phyloP scores from a whole-genome alignment of 805 yeast species.

The Yamadazyma insecticola region DNA sequence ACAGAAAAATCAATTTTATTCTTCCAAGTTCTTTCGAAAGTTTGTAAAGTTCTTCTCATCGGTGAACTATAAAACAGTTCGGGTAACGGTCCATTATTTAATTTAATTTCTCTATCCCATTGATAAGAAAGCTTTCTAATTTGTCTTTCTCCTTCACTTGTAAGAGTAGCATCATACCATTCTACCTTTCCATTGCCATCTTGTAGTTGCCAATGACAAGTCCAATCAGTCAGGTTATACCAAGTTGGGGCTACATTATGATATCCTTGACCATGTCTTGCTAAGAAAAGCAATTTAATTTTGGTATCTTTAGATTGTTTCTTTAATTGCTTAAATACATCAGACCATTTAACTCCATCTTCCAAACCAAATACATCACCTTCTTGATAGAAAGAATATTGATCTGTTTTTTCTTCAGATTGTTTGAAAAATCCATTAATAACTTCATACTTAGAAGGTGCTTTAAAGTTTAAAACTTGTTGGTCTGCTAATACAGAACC shows the following conservation, averaged over 20 bases:
- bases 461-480: too few species aligned
- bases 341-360: constrained; percentile 16
- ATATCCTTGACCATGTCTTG: constrained; percentile 31
- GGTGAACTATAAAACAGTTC: constrained; percentile 26
- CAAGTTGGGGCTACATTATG: constrained; percentile 22
- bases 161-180: constrained; percentile 30
- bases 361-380: constrained; percentile 20
- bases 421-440: constrained; percentile 18
- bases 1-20: constrained; percentile 14
- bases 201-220: constrained; percentile 22
- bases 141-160: constrained; percentile 18
- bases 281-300: constrained; percentile 24
- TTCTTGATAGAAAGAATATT: constrained; percentile 8
- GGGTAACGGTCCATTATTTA: constrained; percentile 19
- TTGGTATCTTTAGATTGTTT: constrained; percentile 5
- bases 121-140: constrained; percentile 9
- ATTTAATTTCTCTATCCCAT: constrained; percentile 14
- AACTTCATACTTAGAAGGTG: constrained; percentile 7
- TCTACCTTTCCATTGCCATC: constrained; percentile 17
- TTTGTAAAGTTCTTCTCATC: constrained; percentile 24
- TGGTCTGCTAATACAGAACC: too few species aligned
- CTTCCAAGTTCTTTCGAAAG: constrained; percentile 24
- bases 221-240: constrained; percentile 17
- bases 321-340: constrained; percentile 14
- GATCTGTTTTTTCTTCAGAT: constrained; percentile 11